Evolutionary conservation across 2,329 filamentous ascomycete species (phyloP).

Genomic region (Lasiodiplodia sp.): DNA sequence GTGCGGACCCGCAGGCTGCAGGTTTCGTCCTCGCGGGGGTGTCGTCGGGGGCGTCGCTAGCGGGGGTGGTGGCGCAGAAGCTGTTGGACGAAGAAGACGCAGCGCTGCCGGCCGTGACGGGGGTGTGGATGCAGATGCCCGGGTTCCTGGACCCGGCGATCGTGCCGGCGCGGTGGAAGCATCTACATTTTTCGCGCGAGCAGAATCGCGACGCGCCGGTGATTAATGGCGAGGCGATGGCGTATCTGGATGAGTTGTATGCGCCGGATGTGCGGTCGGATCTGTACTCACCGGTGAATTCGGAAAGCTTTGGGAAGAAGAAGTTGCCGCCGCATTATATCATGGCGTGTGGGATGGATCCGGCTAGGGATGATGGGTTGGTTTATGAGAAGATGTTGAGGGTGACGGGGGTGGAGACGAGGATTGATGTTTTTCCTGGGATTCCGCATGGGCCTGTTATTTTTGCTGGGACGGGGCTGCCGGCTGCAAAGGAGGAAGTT

Average conservation of each 20-base stretch:
- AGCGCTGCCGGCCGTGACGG: not conserved
- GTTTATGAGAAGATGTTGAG: constrained; percentile 31
- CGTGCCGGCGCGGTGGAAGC: constrained; percentile 6
- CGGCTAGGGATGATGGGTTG: constrained; percentile 31
- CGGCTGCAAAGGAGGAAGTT: constrained; percentile 18
- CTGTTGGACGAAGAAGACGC: not conserved
- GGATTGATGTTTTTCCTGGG: constrained; percentile 32
- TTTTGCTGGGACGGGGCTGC: constrained; percentile 10
- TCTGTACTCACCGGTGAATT: constrained; percentile 18
- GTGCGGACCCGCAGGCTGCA: not conserved
- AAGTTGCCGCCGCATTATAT: constrained; percentile 30
- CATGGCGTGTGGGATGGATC: constrained; percentile 32
- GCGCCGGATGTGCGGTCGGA: constrained; percentile 3
- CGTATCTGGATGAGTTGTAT: constrained; percentile 15
- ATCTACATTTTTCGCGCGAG: constrained; percentile 9
- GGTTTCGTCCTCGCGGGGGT: constrained; percentile 9
- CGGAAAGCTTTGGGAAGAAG: constrained; percentile 4
- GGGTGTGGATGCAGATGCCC: constrained; percentile 20
- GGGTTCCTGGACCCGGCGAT: not conserved
- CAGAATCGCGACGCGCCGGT: constrained; percentile 27
- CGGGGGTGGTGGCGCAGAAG: constrained; percentile 9
- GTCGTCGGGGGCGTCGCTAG: constrained; percentile 11
- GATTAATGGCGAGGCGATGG: constrained; percentile 8
- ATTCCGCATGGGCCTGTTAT: constrained; percentile 28
- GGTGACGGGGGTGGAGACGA: constrained; percentile 31